These are phyloP conservation scores for Ophiostoma ips DNA, from an alignment of 2,329 filamentous ascomycete genomes.

Conservation along the genomic window DNA sequence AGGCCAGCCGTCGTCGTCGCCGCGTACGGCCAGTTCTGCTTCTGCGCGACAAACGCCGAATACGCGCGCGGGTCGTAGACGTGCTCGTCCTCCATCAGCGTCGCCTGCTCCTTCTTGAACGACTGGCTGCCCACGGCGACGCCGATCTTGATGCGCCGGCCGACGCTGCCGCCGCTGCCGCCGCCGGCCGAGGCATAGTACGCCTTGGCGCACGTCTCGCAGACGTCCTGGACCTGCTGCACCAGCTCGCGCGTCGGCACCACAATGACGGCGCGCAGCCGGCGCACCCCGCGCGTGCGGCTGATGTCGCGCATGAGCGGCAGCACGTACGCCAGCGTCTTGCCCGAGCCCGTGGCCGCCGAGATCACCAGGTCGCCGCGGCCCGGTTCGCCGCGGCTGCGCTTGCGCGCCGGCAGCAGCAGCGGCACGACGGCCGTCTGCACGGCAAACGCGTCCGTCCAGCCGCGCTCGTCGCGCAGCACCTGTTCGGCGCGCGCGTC, in stretches of 20 bases:
- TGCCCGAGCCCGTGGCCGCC: slow-evolving; percentile 88
- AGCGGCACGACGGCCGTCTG: slow-evolving; percentile 71
- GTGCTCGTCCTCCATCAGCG: slow-evolving; percentile 31
- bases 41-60: slow-evolving; percentile 15
- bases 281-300: slow-evolving; percentile 35
- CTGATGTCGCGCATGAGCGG: slow-evolving; percentile 71
- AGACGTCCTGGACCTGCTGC: slow-evolving; percentile 66
- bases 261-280: slow-evolving; percentile 66
- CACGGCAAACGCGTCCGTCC: slow-evolving; percentile 60
- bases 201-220: slow-evolving; percentile 56
- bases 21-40: slow-evolving; percentile 20
- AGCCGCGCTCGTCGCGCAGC: slow-evolving; percentile 52
- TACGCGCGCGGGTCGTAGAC: slow-evolving; percentile 53
- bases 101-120: slow-evolving; percentile 48
- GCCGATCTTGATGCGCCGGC: slow-evolving; percentile 51
- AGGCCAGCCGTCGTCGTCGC: no score
- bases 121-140: slow-evolving; percentile 71
- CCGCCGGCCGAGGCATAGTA: slow-evolving; percentile 42
- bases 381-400: slow-evolving; percentile 20
- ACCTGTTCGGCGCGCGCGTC: slow-evolving; percentile 42
- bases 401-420: slow-evolving; percentile 46
- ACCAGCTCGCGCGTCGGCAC: slow-evolving; percentile 87
- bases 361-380: slow-evolving; percentile 78
- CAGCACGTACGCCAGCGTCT: slow-evolving; percentile 81
- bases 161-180: slow-evolving; percentile 35